phyloP scores from a whole-genome alignment of 2,329 filamentous ascomycete species.

The Venturia aucupariae region DNA sequence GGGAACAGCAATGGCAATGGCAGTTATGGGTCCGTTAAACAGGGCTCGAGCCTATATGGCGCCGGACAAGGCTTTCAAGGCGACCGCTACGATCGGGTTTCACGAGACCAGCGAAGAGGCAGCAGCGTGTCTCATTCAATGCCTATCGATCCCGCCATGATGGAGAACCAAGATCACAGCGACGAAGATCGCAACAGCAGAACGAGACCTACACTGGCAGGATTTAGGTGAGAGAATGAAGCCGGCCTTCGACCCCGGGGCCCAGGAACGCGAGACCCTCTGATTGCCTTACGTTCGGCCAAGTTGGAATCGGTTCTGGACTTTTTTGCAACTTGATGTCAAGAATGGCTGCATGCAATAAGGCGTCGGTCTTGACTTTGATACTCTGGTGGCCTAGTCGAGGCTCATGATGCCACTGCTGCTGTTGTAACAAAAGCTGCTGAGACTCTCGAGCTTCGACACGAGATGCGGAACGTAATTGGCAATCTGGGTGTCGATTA shows the following conservation, averaged over 20 bases:
- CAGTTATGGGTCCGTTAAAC: slow-evolving; percentile 33
- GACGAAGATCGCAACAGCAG: slow-evolving; percentile 29
- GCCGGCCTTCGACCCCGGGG: no score
- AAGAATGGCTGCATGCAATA: background rate
- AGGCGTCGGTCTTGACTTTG: background rate
- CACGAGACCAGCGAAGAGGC: slow-evolving; percentile 6
- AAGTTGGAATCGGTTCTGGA: background rate
- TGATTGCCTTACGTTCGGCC: background rate
- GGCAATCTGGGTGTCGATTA: background rate
- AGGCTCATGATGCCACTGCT: background rate
- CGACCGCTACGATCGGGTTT: slow-evolving; percentile 1
- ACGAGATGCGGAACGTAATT: background rate
- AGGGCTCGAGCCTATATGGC: slow-evolving; percentile 38
- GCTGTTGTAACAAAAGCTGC: background rate
- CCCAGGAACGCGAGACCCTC: background rate
- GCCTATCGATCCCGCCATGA: slow-evolving; percentile 27
- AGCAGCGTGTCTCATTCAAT: slow-evolving; percentile 32
- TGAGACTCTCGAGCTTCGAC: background rate
- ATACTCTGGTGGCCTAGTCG: background rate
- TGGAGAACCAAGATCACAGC: slow-evolving; percentile 25
- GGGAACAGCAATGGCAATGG: slow-evolving; percentile 40
- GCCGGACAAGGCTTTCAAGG: slow-evolving; percentile 14
- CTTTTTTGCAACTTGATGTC: background rate
- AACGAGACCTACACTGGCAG: slow-evolving; percentile 29
- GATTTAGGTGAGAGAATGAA: slow-evolving; percentile 30